These are phyloP conservation scores for Syzygium aromaticum DNA, from an alignment of 345 rosid species.

Conservation along the genomic window DNA sequence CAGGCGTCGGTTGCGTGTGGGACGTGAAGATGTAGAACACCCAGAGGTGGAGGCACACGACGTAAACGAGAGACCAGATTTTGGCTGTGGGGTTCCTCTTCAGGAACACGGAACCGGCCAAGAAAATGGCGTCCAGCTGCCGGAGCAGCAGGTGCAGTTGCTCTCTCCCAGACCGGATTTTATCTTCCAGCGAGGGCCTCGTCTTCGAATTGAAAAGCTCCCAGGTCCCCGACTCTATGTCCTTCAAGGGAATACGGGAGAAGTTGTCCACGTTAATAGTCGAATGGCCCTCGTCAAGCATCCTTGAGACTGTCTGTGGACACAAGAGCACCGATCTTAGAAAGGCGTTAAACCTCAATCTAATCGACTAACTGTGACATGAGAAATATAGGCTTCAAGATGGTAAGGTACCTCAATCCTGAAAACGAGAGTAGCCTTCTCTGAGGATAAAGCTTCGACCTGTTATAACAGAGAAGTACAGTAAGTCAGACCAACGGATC, in stretches of 20 bases:
- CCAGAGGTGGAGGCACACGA: constrained; percentile 86
- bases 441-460: constrained; percentile 91
- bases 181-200: constrained; percentile 49
- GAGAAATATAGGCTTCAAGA: not conserved
- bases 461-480: constrained; percentile 12
- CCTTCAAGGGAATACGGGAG: constrained; percentile 26
- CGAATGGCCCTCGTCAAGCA: constrained; percentile 56
- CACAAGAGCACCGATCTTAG: not conserved
- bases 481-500: not conserved
- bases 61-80: constrained; percentile 57
- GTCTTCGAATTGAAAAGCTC: constrained; percentile 36
- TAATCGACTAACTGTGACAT: not conserved
- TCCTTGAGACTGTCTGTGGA: constrained; percentile 64
- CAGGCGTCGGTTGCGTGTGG: constrained; percentile 35
- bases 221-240: constrained; percentile 67
- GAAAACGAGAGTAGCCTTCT: constrained; percentile 73
- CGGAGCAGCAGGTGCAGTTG: constrained; percentile 57
- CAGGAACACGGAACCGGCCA: constrained; percentile 64
- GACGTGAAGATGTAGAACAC: constrained; percentile 68
- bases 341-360: not conserved
- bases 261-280: constrained; percentile 13
- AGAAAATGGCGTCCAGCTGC: constrained; percentile 67
- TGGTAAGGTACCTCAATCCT: constrained; percentile 68
- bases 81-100: constrained; percentile 73
- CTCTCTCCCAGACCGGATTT: constrained; percentile 54